phyloP scores from a whole-genome alignment of 1,284 basidiomycete species.

The Peniophora sp. region DNA sequence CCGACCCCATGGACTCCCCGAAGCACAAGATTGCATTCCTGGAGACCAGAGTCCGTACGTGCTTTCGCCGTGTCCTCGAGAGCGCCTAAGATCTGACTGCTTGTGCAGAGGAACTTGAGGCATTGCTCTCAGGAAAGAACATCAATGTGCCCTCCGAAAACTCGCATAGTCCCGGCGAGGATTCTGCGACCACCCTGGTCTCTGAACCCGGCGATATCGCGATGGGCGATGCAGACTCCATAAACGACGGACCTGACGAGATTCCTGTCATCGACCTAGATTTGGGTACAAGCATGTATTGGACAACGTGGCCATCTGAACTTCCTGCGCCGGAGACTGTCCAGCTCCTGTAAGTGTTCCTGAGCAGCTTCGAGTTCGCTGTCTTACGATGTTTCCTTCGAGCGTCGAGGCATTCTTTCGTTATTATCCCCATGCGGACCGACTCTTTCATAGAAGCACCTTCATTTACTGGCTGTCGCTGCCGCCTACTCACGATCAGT shows the following conservation, averaged over 20 bases:
- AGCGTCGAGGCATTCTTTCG: constrained; percentile 69
- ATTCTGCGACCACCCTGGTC: not conserved
- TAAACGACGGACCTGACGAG: not conserved
- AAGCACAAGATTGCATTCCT: constrained; percentile 50
- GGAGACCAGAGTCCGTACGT: constrained; percentile 60
- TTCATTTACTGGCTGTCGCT: constrained; percentile 61
- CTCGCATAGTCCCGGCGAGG: not conserved
- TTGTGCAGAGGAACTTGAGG: constrained; percentile 56
- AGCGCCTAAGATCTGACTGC: constrained; percentile 3
- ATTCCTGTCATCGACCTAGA: not conserved
- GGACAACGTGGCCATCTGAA: constrained; percentile 55
- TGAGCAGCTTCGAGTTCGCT: constrained; percentile 1
- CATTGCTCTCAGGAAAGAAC: constrained; percentile 28
- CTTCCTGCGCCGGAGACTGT: constrained; percentile 50
- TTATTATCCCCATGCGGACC: constrained; percentile 61
- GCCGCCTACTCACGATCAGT: constrained; percentile 61
- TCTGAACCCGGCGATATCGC: not conserved
- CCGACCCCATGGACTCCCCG: constrained; percentile 38
- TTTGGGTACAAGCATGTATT: constrained; percentile 24
- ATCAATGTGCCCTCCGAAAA: not conserved
- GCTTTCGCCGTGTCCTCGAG: not conserved
- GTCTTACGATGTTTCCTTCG: constrained; percentile 2
- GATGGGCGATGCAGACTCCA: not conserved
- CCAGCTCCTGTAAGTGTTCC: constrained; percentile 51
- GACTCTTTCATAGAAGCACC: constrained; percentile 53